Evolutionary conservation across 345 rosid species (phyloP).

Genomic region (Crucihimalaya himalaica): DNA sequence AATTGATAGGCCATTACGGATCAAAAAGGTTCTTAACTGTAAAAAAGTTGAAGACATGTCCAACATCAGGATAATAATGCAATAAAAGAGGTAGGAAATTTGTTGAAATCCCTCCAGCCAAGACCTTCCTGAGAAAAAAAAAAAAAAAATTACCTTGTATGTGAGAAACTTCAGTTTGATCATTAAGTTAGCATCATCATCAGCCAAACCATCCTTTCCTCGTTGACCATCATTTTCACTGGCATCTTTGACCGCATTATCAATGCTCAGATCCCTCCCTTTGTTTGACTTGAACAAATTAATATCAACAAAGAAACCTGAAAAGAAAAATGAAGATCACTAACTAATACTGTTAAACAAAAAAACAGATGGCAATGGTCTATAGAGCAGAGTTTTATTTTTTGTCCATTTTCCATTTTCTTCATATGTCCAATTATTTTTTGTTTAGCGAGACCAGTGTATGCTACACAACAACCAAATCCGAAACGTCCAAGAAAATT

Average conservation of each 20-base stretch:
- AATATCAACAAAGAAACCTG: conserved; percentile 93
- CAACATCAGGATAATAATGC: conserved; percentile 24
- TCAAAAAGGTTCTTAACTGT: conserved; percentile 93
- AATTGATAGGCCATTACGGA: conserved; percentile 84
- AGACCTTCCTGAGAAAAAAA: neutral
- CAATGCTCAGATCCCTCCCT: conserved; percentile 50
- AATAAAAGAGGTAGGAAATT: conserved; percentile 18
- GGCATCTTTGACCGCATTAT: conserved; percentile 41
- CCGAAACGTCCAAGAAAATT: neutral
- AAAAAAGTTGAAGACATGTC: conserved; percentile 7
- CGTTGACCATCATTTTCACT: conserved; percentile 45
- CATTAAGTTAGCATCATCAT: conserved; percentile 90
- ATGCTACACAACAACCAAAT: conserved; percentile 7
- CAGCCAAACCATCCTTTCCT: conserved; percentile 61
- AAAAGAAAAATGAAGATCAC: conserved; percentile 28
- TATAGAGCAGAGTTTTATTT: conserved; percentile 11
- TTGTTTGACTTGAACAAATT: conserved; percentile 81
- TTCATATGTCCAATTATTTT: conserved; percentile 11
- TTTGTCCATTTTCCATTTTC: neutral
- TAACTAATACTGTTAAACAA: conserved; percentile 12
- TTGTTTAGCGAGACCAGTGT: neutral
- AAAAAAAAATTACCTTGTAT: conserved; percentile 64
- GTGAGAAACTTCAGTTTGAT: conserved; percentile 91
- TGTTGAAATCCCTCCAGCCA: conserved; percentile 1
- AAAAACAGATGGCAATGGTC: conserved; percentile 16